Evolutionary conservation across 1,139 yeast species (phyloP).

Genomic region (Blastobotrys elegans): DNA sequence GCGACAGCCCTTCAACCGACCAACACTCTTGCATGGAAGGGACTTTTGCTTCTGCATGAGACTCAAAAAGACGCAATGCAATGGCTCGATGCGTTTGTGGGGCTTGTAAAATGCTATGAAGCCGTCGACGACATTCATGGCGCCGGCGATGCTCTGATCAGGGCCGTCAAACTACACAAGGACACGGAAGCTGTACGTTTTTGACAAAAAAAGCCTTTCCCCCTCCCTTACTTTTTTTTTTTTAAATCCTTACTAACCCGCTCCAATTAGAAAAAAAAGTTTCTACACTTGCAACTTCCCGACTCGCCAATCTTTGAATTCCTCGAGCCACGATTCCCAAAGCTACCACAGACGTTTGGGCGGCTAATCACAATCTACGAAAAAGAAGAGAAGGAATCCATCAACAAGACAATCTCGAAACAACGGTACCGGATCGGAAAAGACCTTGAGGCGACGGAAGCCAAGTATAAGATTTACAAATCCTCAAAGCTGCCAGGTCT

Average conservation of each 20-base stretch:
- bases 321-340: constrained; percentile 49
- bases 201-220: constrained; percentile 43
- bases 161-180: constrained; percentile 17
- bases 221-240: constrained; percentile 29
- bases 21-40: constrained; percentile 75
- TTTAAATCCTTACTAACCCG: no score
- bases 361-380: constrained; percentile 47
- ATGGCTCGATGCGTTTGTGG: constrained; percentile 35
- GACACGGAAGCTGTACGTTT: constrained; percentile 15
- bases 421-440: constrained; percentile 30
- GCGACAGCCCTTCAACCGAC: constrained; percentile 56
- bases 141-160: constrained; percentile 25
- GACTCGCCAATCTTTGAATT: constrained; percentile 55
- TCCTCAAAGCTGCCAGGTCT: constrained; percentile 49
- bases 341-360: constrained; percentile 46
- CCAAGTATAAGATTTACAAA: constrained; percentile 47
- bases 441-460: constrained; percentile 31
- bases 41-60: constrained; percentile 53
- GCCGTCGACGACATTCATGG: constrained; percentile 25
- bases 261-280: constrained; percentile 40
- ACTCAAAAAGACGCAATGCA: constrained; percentile 41
- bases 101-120: constrained; percentile 25
- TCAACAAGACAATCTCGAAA: constrained; percentile 28
- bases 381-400: constrained; percentile 39
- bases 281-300: constrained; percentile 55